Percentiles rank a stretch among this genome's conserved stretches.
phyloP scores from a whole-genome alignment of 306 rosid species.

The Cicer bijugum region DNA sequence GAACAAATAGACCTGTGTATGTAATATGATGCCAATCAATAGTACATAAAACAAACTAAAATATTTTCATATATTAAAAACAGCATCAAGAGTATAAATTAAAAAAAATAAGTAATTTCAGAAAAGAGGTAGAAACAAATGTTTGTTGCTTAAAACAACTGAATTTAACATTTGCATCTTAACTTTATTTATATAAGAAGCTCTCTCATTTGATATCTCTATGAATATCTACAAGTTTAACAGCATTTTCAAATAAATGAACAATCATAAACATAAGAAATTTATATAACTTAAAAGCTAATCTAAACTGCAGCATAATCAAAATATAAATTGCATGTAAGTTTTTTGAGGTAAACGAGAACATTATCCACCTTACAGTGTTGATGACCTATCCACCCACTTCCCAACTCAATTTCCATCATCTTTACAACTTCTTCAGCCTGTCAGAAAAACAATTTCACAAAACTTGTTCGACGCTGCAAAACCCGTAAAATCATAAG shows the following conservation, averaged over 20 bases:
- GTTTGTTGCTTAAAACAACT: background rate
- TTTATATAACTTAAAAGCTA: too few relatives aligned
- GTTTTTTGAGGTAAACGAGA: conserved; percentile 22
- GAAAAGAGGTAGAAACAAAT: background rate
- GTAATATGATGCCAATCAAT: background rate
- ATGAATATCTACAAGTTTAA: background rate
- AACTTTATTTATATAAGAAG: background rate
- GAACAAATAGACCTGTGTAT: conserved; percentile 69
- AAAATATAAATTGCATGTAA: background rate
- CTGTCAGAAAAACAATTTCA: conserved; percentile 43
- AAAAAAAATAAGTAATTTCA: background rate
- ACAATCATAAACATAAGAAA: background rate
- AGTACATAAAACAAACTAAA: background rate
- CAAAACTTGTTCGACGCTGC: background rate
- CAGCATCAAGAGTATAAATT: background rate
- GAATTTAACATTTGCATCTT: background rate
- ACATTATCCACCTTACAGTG: conserved; percentile 59
- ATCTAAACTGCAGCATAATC: too few relatives aligned
- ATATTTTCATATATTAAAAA: background rate
- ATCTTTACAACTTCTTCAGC: conserved; percentile 65
- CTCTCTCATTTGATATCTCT: background rate
- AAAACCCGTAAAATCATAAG: background rate
- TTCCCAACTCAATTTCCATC: conserved; percentile 83
- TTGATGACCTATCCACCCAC: conserved; percentile 68
- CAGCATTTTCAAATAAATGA: background rate